These are phyloP conservation scores for Pleurotus ostreatus DNA, from an alignment of 768 basidiomycete genomes.

Conservation along the genomic window DNA sequence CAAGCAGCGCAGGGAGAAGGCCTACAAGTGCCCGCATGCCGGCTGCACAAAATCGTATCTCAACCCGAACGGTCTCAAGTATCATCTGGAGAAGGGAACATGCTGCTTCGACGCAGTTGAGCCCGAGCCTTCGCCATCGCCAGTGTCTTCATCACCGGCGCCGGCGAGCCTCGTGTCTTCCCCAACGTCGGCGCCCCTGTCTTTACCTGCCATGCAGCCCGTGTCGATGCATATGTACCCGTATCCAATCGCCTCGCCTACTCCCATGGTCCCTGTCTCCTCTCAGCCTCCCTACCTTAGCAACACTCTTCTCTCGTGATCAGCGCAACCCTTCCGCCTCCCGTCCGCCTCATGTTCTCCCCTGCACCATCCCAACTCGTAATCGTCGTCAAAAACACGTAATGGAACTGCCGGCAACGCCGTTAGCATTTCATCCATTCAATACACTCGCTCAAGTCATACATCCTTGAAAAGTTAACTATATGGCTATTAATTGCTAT, in stretches of 20 bases:
- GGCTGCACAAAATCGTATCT: conserved; percentile 63
- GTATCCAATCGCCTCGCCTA: conserved; percentile 1
- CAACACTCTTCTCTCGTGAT: conserved; percentile 1
- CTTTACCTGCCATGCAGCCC: not conserved
- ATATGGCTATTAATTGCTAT: conserved; percentile 6
- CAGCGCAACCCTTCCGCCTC: not conserved
- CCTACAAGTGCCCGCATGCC: conserved; percentile 43
- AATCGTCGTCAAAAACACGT: conserved; percentile 8
- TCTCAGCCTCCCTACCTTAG: not conserved
- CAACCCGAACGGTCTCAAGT: conserved; percentile 65
- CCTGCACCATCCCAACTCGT: conserved; percentile 2
- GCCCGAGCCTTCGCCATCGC: not conserved
- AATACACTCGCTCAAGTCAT: not conserved
- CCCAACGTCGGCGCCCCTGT: not conserved
- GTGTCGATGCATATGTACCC: not conserved
- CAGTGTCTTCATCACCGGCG: not conserved
- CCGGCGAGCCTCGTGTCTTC: conserved; percentile 2
- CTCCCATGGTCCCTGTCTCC: conserved; percentile 5
- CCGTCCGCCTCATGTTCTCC: not conserved
- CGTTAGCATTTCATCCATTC: not conserved
- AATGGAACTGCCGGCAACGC: not conserved
- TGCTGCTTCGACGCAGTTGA: conserved; percentile 39
- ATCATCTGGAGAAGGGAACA: conserved; percentile 64
- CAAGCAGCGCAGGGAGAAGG: conserved; percentile 34
- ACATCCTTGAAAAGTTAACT: conserved; percentile 6